phyloP scores from a whole-genome alignment of 2,329 filamentous ascomycete species.

The Neonectria punicea region DNA sequence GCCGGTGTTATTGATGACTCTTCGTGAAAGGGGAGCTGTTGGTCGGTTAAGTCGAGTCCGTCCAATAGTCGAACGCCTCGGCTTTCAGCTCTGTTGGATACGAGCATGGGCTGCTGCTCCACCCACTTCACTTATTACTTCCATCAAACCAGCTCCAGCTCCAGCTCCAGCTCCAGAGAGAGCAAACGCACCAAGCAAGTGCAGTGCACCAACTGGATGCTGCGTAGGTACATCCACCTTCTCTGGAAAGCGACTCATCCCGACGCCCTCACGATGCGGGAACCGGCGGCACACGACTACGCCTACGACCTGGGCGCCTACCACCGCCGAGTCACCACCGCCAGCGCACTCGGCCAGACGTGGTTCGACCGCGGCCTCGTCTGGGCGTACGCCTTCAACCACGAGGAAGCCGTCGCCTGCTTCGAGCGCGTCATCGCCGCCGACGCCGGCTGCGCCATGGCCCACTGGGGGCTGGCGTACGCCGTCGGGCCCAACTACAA shows the following conservation, averaged over 20 bases:
- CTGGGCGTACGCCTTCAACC: constrained; percentile 82
- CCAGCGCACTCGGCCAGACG: neutral
- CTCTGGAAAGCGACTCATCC: neutral
- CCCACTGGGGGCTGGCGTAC: constrained; percentile 78
- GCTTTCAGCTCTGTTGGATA: neutral
- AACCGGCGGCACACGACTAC: neutral
- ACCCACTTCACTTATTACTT: neutral
- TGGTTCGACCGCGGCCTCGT: constrained; percentile 72
- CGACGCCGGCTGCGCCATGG: constrained; percentile 69
- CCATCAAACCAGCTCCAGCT: neutral
- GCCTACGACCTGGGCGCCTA: constrained; percentile 16
- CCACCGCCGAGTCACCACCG: constrained; percentile 4
- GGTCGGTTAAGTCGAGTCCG: neutral
- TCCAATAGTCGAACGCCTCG: constrained; percentile 1
- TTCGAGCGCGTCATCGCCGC: constrained; percentile 68
- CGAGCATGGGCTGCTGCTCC: neutral
- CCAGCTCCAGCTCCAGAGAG: neutral
- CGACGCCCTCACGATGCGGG: neutral
- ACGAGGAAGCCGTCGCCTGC: constrained; percentile 74
- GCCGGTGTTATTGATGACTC: neutral
- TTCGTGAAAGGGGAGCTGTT: neutral
- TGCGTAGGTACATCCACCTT: neutral
- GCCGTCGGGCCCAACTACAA: constrained; percentile 79
- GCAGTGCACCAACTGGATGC: neutral
- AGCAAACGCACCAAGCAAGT: neutral